These are phyloP conservation scores for Sergeia podlipaevii DNA, from an alignment of 208 protist species.

Conservation along the genomic window DNA sequence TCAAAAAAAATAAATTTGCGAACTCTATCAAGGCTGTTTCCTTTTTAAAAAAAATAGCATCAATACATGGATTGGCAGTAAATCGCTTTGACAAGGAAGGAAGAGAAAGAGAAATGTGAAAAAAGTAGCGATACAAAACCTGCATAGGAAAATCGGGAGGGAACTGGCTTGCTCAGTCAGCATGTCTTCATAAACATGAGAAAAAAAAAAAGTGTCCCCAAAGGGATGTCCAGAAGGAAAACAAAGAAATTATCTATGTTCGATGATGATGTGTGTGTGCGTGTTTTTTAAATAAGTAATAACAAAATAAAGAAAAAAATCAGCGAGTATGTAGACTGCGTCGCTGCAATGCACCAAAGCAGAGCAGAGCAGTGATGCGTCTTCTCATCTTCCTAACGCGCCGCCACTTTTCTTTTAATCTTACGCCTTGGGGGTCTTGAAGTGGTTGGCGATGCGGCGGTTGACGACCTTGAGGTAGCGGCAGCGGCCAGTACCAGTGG, in stretches of 20 bases:
- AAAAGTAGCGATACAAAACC: slow-evolving; percentile 3
- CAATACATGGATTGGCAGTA: too few species aligned
- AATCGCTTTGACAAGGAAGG: background rate
- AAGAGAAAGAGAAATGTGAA: slow-evolving; percentile 14
- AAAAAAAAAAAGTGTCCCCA: slow-evolving; percentile 3
- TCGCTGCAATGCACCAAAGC: too few species aligned
- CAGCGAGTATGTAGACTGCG: background rate
- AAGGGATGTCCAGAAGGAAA: too few species aligned
- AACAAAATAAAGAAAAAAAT: slow-evolving; percentile 8
- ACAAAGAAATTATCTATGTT: background rate
- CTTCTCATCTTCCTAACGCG: background rate
- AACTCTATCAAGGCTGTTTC: too few species aligned
- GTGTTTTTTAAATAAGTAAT: slow-evolving; percentile 1
- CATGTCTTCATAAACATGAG: background rate
- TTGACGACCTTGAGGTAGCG: slow-evolving; percentile 92
- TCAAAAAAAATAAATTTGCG: too few species aligned
- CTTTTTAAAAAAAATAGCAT: too few species aligned
- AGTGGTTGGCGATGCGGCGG: slow-evolving; percentile 94
- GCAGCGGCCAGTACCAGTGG: slow-evolving; percentile 96
- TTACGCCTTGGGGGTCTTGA: slow-evolving; percentile 70
- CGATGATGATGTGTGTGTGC: too few species aligned
- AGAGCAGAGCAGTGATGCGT: slow-evolving; percentile 1
- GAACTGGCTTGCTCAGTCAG: too few species aligned
- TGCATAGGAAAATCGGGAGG: too few species aligned
- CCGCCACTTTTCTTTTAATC: background rate